phyloP scores from a whole-genome alignment of 1,139 yeast species.

The Saccharomycopsis crataegensis region DNA sequence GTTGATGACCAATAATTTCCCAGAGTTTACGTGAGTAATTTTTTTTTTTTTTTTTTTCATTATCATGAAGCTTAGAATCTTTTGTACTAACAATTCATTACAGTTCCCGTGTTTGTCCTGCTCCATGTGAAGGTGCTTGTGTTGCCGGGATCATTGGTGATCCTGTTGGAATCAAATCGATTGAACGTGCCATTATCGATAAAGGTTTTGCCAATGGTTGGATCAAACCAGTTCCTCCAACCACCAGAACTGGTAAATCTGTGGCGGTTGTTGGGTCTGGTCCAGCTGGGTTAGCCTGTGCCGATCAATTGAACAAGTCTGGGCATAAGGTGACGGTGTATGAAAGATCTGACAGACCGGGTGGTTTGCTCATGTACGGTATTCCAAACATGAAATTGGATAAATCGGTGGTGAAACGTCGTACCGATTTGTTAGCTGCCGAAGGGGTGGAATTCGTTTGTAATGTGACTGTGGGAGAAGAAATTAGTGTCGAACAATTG shows the following conservation, averaged over 20 bases:
- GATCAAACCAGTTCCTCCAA: constrained; percentile 83
- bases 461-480: constrained; percentile 79
- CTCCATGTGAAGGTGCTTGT: constrained; percentile 99
- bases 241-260: constrained; percentile 70
- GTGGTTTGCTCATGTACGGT: constrained; percentile 98
- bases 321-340: constrained; percentile 89
- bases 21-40: constrained; percentile 77
- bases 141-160: constrained; percentile 90
- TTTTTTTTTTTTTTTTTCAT: too few relatives aligned
- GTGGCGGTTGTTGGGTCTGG: constrained; percentile 94
- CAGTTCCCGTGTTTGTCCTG: constrained; percentile 78
- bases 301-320: constrained; percentile 94
- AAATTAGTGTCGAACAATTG: constrained; percentile 62
- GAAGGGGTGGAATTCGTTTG: constrained; percentile 82
- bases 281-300: constrained; percentile 93
- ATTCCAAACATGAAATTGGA: constrained; percentile 99
- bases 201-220: constrained; percentile 95
- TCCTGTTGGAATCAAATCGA: constrained; percentile 94
- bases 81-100: too few relatives aligned
- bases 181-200: constrained; percentile 94
- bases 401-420: constrained; percentile 84
- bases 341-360: constrained; percentile 92
- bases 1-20: constrained; percentile 95
- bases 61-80: too few relatives aligned
- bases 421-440: constrained; percentile 83